phyloP scores from a whole-genome alignment of 768 basidiomycete species.

The Hortiboletus campestris region DNA sequence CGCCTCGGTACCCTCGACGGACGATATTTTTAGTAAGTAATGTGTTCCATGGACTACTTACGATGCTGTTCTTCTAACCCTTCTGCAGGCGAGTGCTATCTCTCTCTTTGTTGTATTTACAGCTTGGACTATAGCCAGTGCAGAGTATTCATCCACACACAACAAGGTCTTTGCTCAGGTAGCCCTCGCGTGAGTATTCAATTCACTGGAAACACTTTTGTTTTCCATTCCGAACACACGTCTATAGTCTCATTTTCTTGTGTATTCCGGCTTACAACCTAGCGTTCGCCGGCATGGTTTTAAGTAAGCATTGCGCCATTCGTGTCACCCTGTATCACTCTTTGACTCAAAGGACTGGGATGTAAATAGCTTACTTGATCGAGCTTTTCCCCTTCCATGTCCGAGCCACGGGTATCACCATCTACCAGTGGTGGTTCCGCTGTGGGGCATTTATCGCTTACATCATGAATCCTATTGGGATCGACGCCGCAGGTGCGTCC shows the following conservation, averaged over 20 bases:
- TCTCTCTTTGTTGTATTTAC: conserved; percentile 6
- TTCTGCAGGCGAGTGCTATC: conserved; percentile 3
- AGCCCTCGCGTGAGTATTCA: not conserved
- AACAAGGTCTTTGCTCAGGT: not conserved
- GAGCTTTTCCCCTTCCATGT: conserved; percentile 64
- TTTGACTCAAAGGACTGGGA: not conserved
- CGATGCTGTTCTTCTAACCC: not conserved
- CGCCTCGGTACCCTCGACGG: conserved; percentile 7
- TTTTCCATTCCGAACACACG: not conserved
- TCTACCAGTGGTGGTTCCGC: conserved; percentile 60
- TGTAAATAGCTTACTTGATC: conserved; percentile 42
- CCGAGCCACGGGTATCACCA: conserved; percentile 57
- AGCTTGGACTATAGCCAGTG: conserved; percentile 15
- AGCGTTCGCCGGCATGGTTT: not conserved
- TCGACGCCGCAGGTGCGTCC: conserved; percentile 2
- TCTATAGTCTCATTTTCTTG: not conserved
- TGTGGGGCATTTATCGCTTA: conserved; percentile 10
- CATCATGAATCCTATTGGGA: conserved; percentile 12
- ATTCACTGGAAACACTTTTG: not conserved
- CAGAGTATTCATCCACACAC: conserved; percentile 16
- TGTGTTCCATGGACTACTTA: not conserved
- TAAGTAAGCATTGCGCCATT: not conserved
- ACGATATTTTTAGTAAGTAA: not conserved
- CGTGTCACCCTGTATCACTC: not conserved
- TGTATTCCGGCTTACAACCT: not conserved